A percentile compares a stretch with the other conserved stretches of the same genome.
Conservation (phyloP, 1,284 basidiomycete species). For the Puccinia coronata region DNA sequence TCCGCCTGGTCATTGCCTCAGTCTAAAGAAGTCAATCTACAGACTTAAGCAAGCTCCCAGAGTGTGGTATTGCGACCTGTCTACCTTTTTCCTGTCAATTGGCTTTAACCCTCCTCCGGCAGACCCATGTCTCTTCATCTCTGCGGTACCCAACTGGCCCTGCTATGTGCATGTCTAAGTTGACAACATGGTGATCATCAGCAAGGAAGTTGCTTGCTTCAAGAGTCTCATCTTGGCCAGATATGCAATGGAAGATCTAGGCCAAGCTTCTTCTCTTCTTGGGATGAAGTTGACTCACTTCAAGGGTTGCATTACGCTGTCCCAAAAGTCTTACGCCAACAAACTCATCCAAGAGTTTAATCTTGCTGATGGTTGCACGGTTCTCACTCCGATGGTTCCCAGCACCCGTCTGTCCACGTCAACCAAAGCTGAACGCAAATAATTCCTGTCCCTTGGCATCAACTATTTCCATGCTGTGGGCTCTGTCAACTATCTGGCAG, state of each 20-base stretch:
- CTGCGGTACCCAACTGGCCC: neutral
- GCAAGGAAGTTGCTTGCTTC: neutral
- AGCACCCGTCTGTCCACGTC: neutral
- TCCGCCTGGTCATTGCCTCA: no score
- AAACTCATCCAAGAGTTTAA: neutral
- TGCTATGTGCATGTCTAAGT: neutral
- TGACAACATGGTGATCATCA: neutral
- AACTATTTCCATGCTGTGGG: neutral
- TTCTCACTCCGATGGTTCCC: neutral
- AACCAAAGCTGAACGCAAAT: neutral
- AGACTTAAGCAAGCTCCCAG: neutral
- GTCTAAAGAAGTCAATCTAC: neutral
- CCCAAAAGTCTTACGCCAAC: neutral
- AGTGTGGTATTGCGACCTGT: neutral
- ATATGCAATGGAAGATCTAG: constrained; percentile 26
- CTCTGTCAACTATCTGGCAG: neutral
- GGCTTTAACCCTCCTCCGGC: neutral
- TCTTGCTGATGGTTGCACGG: neutral
- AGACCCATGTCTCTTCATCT: neutral
- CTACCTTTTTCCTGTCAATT: neutral
- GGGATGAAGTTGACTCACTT: neutral
- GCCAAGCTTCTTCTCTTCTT: neutral
- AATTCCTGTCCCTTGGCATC: neutral
- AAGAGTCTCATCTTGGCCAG: neutral
- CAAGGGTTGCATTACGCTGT: neutral